Base-by-base conservation (phyloP, 148 eudicot genomes). In the Amaranthus hypochondriacus region DNA sequence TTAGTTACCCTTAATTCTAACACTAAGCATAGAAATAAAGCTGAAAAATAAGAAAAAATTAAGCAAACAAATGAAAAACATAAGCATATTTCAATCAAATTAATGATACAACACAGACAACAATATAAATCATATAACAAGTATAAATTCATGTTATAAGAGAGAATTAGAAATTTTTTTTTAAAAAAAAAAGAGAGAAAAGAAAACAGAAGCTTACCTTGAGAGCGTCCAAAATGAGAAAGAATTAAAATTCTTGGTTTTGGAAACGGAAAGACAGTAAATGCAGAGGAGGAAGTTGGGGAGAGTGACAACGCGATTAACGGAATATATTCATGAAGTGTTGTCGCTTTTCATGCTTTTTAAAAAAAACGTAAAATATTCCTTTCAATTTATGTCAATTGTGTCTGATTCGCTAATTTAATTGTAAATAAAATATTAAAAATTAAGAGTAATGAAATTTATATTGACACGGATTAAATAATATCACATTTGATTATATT, bases 301-400 rank as follows among this genome's bases (percentile, higher is more conserved):
- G 68, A 72, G 68, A 72, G 56, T 48, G 55, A 72, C 66, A 42
- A 54, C 52, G 78, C 60, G 68, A 69, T 66, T 43, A 18, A 65
- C 71, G 72, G 77, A 75, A 75, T 75, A 56, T 47, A 66, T 48
- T 50, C 56, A 15, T 57, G 54, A 5, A 44, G 76, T 55, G 62
- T 4, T 64, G 76, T 64, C 69, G 18, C 13, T 62, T 62, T 52
- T 5, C 46, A 46, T 14, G 51, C 12, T 11, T 71, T 14, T 46
- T 18, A 28, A 28, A 28, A 28, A 28, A 28, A 1, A 28, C 2
- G 18, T 28, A 28, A 28, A 28, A 28, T 28, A 28, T 28, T 28
- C 39, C 39, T 2, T 28, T 2, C 39, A 28, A 28, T 28, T 28
- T 28, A 28, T 28, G 39, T 28, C 39, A 28, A 28, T 28, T 28